Evolutionary conservation across 495 filamentous ascomycete genomes (phyloP), one percentile per base, ranked within the genome.

Genomic region (Aspergillus diversus): DNA sequence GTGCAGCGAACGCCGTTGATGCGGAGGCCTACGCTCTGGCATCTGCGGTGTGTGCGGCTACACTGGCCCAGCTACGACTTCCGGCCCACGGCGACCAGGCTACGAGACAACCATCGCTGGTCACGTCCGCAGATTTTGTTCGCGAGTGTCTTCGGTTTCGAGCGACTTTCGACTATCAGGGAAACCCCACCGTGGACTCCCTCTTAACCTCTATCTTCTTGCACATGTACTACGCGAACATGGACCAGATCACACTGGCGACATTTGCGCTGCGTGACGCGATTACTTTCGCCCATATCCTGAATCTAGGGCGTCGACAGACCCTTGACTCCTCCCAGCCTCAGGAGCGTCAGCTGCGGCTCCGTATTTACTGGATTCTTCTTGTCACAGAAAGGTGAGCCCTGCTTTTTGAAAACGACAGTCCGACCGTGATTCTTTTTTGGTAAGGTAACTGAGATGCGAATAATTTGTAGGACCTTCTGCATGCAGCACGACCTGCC

Each of bases 141-240:
- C 60, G 60, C 21, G 60, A 62, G 34, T 62, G 60, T 32, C 27
- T 57, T 12, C 32, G 52, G 13, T 37, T 62, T 57, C 60, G 60
- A 1, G 43, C 52, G 11, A 47, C 35, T 42, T 55, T 42, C 13
- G 46, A 57, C n/a, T 37, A 56, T 17, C 60, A 57, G 17, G 31
- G 53, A 16, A 27, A 32, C 21, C 52, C 53, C 9, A 57, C 33
- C 9, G 13, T 62, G 53, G 60, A 62, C 7, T 62, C 60, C 33
- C 53, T 62, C 2, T 54, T 62, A 11, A 62, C 60, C 8, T 62
- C 60, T 1, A n/a, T 62, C 31, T 62, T 62, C 42, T 31, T 62
- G 53, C 60, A 62, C 43, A 62, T 62, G 60, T 62, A 57, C 33
- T 62, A 62, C 33, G 60, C 60, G 39, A 62, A 62, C 35, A 34